These are phyloP conservation scores for Nannochloris sp. DNA, from an alignment of 139 green algal species.

Conservation along the genomic window DNA sequence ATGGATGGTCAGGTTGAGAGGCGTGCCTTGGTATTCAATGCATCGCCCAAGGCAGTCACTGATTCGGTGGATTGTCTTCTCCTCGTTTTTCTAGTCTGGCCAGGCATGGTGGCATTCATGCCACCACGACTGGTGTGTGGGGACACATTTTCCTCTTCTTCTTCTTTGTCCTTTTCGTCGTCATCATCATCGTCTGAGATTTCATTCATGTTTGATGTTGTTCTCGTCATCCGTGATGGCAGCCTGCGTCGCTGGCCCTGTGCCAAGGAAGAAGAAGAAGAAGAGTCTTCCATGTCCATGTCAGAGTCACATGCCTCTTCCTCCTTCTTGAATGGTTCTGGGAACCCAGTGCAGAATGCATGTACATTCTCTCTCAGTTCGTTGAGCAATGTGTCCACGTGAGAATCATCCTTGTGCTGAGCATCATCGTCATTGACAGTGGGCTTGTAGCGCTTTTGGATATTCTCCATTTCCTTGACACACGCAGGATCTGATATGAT, in stretches of 20 bases:
- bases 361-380: slow-evolving; percentile 1
- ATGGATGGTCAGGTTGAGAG: background rate
- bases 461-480: slow-evolving; percentile 7
- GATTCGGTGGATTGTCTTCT: slow-evolving; percentile 6
- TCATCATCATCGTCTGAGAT: background rate
- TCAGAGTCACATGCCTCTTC: slow-evolving; percentile 2
- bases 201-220: slow-evolving; percentile 1
- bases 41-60: slow-evolving; percentile 6
- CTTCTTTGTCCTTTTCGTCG: background rate
- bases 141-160: slow-evolving; percentile 4
- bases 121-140: background rate
- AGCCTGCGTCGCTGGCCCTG: background rate
- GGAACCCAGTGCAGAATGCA: slow-evolving; percentile 12
- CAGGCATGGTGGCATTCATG: background rate
- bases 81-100: background rate
- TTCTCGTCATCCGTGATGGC: background rate
- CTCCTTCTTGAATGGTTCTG: slow-evolving; percentile 4
- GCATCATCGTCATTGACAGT: background rate
- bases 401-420: background rate
- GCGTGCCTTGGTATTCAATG: slow-evolving; percentile 10
- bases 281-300: background rate
- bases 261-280: background rate
- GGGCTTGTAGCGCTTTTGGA: background rate
- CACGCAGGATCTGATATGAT: background rate
- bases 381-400: background rate